Conservation (phyloP, 495 filamentous ascomycete genomes). For the Lasiosphaeris hirsuta region DNA sequence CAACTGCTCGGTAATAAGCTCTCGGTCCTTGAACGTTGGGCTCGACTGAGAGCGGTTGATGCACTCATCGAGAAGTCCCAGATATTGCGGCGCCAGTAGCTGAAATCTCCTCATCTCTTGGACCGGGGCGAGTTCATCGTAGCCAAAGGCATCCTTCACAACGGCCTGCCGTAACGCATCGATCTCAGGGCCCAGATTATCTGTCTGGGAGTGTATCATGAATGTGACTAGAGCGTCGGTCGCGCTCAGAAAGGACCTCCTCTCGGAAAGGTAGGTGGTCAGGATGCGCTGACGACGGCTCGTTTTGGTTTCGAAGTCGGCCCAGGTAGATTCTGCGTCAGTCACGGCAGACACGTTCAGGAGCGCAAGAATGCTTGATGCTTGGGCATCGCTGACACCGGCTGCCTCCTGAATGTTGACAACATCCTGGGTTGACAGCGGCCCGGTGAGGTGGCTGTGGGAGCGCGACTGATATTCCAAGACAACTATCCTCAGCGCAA, state of each 20-base stretch:
- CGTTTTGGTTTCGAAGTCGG: constrained; percentile 54
- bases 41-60: constrained; percentile 30
- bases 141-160: constrained; percentile 22
- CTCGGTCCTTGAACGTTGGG: constrained; percentile 25
- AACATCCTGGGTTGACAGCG: constrained; percentile 65
- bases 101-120: constrained; percentile 21
- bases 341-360: constrained; percentile 38
- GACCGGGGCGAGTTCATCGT: constrained; percentile 13
- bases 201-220: constrained; percentile 33
- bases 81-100: constrained; percentile 39
- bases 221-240: constrained; percentile 44
- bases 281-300: constrained; percentile 61
- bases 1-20: constrained; percentile 42
- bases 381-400: constrained; percentile 54
- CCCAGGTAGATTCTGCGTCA: constrained; percentile 48
- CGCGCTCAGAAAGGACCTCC: constrained; percentile 52
- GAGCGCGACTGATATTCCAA: constrained; percentile 81
- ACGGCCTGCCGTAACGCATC: constrained; percentile 27
- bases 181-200: constrained; percentile 22
- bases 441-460: constrained; percentile 58
- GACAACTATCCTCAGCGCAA: constrained; percentile 74
- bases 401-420: constrained; percentile 64
- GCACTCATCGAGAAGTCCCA: constrained; percentile 34
- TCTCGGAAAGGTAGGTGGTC: constrained; percentile 66
- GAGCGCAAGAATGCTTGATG: constrained; percentile 43